phyloP scores from a whole-genome alignment of 208 protist genomes.

The Porcisia deanei region DNA sequence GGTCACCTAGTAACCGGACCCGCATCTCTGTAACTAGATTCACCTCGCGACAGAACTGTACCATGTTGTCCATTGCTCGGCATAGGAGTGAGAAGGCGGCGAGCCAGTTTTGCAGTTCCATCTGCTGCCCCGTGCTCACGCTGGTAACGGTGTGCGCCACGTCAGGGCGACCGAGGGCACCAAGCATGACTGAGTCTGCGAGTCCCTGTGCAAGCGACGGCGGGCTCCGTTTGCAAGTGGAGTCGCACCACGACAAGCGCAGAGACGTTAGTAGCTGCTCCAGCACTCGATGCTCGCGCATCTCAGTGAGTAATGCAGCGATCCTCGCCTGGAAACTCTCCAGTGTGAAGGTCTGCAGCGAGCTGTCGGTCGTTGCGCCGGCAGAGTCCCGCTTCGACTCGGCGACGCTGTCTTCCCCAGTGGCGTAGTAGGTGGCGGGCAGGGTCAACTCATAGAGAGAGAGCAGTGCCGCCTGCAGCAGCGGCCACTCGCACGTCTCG shows the following conservation, averaged over 20 bases:
- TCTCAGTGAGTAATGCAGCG: constrained; percentile 33
- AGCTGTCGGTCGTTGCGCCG: constrained; percentile 36
- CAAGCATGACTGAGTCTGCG: constrained; percentile 34
- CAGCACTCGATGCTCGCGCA: constrained; percentile 48
- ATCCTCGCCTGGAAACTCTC: constrained; percentile 59
- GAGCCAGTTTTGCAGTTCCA: constrained; percentile 68
- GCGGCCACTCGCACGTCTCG: constrained; percentile 68
- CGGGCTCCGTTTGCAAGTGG: constrained; percentile 34
- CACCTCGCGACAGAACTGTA: constrained; percentile 58
- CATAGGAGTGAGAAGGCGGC: constrained; percentile 65
- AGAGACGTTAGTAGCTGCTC: constrained; percentile 57
- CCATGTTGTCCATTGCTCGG: constrained; percentile 71
- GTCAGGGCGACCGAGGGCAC: constrained; percentile 33
- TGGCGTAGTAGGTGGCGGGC: constrained; percentile 74
- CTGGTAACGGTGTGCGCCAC: constrained; percentile 36
- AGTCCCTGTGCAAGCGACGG: constrained; percentile 30
- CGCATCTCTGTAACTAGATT: constrained; percentile 43
- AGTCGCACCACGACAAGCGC: constrained; percentile 36
- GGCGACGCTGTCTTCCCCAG: constrained; percentile 21
- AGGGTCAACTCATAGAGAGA: constrained; percentile 84
- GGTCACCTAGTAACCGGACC: constrained; percentile 29
- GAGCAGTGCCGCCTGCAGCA: constrained; percentile 71
- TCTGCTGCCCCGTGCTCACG: constrained; percentile 41
- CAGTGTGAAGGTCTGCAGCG: constrained; percentile 66
- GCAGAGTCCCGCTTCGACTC: not conserved